Evolutionary conservation across 495 filamentous ascomycete species (phyloP).

Genomic region (Xeromyces bisporus): DNA sequence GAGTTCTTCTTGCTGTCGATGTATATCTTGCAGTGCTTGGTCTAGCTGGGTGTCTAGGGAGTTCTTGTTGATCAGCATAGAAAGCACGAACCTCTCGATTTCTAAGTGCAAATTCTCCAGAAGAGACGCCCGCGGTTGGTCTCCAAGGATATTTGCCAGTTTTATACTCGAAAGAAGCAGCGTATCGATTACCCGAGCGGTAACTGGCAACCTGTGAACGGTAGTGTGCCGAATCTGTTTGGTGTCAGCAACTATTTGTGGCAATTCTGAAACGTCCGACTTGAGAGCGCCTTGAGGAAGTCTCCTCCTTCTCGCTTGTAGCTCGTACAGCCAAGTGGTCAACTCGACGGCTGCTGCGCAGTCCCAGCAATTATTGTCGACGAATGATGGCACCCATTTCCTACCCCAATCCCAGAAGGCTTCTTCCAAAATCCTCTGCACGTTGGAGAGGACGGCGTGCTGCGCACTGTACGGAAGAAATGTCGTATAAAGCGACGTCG

Average conservation of each 20-base stretch:
- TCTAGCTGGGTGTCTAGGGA: constrained; percentile 12
- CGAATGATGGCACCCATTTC: constrained; percentile 14
- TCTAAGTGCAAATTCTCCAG: constrained; percentile 18
- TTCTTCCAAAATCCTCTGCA: constrained; percentile 23
- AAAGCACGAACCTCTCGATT: constrained; percentile 14
- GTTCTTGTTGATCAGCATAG: constrained; percentile 23
- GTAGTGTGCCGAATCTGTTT: constrained; percentile 17
- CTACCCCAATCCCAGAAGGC: constrained; percentile 22
- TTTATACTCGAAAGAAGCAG: constrained; percentile 13
- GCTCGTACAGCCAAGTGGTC: constrained; percentile 16
- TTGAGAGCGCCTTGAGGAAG: constrained; percentile 8
- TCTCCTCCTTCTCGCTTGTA: constrained; percentile 7
- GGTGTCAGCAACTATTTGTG: constrained; percentile 11
- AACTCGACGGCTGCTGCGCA: constrained; percentile 23
- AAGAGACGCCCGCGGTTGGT: constrained; percentile 12
- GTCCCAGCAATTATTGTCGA: constrained; percentile 11
- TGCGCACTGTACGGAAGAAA: constrained; percentile 24
- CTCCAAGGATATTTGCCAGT: constrained; percentile 13
- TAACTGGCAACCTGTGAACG: constrained; percentile 16
- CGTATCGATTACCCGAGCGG: constrained; percentile 10
- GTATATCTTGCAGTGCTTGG: constrained; percentile 13
- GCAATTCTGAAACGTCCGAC: constrained; percentile 3
- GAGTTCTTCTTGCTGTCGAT: constrained; percentile 12
- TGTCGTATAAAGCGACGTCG: constrained; percentile 14
- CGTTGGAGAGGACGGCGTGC: constrained; percentile 20